Percentiles rank a stretch among this genome's conserved stretches.
Conservation (phyloP, 2,329 filamentous ascomycete genomes). For the Aspergillus fructus region DNA sequence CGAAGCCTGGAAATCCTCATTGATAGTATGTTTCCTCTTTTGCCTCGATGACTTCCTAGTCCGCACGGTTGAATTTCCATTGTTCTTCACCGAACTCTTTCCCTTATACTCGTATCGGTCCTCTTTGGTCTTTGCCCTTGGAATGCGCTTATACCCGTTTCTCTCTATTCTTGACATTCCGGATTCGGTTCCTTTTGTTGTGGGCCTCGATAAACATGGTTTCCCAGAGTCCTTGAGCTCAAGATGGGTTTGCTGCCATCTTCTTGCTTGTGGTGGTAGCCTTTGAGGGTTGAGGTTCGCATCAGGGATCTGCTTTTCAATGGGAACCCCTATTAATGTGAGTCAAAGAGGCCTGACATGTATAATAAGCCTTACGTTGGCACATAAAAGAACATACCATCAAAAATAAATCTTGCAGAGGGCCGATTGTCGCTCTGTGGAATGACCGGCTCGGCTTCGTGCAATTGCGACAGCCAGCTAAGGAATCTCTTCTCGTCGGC, state of each 20-base stretch:
- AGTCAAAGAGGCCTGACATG: background rate
- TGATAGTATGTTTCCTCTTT: slow-evolving; percentile 42
- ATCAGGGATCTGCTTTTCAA: background rate
- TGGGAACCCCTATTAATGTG: background rate
- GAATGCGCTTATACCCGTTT: slow-evolving; percentile 48
- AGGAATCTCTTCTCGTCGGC: background rate
- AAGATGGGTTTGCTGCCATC: background rate
- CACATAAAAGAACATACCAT: background rate
- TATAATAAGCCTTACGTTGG: too few relatives aligned
- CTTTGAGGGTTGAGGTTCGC: background rate
- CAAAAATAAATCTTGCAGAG: background rate
- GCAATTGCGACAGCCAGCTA: slow-evolving; percentile 6
- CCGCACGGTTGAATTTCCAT: slow-evolving; percentile 6
- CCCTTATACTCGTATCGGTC: slow-evolving; percentile 55
- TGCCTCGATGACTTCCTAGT: slow-evolving; percentile 26
- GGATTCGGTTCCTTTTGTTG: background rate
- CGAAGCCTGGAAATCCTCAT: slow-evolving; percentile 57
- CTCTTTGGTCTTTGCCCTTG: slow-evolving; percentile 56
- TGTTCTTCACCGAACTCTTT: background rate
- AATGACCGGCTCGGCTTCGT: background rate
- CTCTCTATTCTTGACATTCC: background rate
- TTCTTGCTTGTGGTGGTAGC: background rate
- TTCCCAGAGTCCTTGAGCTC: background rate
- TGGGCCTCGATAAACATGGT: background rate
- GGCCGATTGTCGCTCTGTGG: background rate